phyloP scores from a whole-genome alignment of 2,329 filamentous ascomycete genomes.

The Incumbomyces delicatus region DNA sequence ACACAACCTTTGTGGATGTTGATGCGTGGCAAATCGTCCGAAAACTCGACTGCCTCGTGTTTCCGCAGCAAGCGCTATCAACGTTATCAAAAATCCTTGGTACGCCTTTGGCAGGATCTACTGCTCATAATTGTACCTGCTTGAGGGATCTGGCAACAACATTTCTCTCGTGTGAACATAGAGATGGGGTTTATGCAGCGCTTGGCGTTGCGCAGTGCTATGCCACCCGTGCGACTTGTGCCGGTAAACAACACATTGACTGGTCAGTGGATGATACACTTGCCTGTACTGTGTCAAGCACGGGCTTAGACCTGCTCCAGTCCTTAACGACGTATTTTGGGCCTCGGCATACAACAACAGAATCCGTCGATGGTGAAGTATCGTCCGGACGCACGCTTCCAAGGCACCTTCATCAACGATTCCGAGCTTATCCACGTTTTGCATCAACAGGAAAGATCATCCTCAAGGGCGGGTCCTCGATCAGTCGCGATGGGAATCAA shows the following conservation, averaged over 20 bases:
- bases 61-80: neutral
- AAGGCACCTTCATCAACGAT: neutral
- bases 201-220: neutral
- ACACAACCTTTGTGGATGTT: neutral
- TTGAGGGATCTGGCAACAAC: neutral
- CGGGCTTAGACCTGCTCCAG: neutral
- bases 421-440: neutral
- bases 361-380: neutral
- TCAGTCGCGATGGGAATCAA: neutral
- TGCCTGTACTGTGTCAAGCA: neutral
- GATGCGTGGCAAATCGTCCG: neutral
- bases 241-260: neutral
- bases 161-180: neutral
- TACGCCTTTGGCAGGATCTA: too few species aligned
- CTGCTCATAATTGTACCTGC: neutral
- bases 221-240: neutral
- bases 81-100: neutral
- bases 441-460: neutral
- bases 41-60: neutral
- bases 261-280: neutral
- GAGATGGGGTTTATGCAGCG: neutral
- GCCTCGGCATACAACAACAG: neutral
- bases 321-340: neutral
- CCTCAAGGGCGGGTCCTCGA: neutral
- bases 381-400: neutral